phyloP scores from a whole-genome alignment of 2,329 filamentous ascomycete species.

The Colletotrichum viniferum region DNA sequence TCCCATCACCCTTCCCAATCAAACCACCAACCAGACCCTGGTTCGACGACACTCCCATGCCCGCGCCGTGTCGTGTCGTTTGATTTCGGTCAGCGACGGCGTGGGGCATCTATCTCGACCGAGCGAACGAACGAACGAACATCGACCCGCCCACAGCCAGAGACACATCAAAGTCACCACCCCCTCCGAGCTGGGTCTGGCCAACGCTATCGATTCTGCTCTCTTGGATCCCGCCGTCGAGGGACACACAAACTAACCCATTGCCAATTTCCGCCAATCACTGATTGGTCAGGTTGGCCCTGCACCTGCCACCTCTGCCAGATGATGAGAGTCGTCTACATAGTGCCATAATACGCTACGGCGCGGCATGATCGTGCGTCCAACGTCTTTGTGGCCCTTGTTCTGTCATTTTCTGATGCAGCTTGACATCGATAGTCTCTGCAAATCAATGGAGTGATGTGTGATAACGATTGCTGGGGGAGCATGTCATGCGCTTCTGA shows the following conservation, averaged over 20 bases:
- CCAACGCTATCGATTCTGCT: slow-evolving; percentile 20
- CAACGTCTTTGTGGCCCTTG: background rate
- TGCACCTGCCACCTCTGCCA: background rate
- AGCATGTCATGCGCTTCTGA: background rate
- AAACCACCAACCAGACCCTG: slow-evolving; percentile 14
- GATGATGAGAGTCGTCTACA: slow-evolving; percentile 5
- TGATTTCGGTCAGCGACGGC: slow-evolving; percentile 18
- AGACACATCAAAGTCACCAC: background rate
- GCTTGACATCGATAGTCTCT: slow-evolving; percentile 27
- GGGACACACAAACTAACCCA: background rate
- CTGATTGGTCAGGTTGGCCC: slow-evolving; percentile 10
- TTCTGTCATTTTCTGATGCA: background rate
- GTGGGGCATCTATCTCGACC: slow-evolving; percentile 10
- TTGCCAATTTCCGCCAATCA: slow-evolving; percentile 22
- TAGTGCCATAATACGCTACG: background rate
- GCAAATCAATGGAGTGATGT: slow-evolving; percentile 21
- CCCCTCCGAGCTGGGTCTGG: slow-evolving; percentile 12
- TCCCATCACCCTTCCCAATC: background rate
- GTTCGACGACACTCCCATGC: background rate
- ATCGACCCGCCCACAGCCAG: background rate
- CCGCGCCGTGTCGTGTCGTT: slow-evolving; percentile 18
- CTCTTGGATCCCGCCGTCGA: slow-evolving; percentile 2
- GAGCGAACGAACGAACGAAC: slow-evolving; percentile 17
- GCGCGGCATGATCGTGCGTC: background rate
- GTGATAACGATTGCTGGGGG: slow-evolving; percentile 20